A percentile compares a stretch with the other conserved stretches of the same genome.
phyloP scores from a whole-genome alignment of 495 filamentous ascomycete species.

The Penicillium egyptiacum region DNA sequence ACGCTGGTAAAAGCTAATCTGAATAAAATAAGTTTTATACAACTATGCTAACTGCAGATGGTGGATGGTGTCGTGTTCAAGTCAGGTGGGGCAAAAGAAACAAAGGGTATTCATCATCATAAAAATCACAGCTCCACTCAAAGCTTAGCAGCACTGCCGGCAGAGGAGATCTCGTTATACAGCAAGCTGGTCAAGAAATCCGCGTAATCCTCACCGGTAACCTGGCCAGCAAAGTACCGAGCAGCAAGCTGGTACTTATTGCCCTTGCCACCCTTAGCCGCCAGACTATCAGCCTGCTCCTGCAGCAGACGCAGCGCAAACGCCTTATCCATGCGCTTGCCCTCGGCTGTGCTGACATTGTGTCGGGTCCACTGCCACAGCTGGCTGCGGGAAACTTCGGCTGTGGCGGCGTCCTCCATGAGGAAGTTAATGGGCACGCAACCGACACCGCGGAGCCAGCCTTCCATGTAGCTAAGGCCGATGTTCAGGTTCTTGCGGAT shows the following conservation, averaged over 20 bases:
- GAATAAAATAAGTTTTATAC: slow-evolving; percentile 20
- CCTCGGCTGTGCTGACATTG: slow-evolving; percentile 80
- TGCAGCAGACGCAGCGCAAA: slow-evolving; percentile 83
- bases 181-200: slow-evolving; percentile 95
- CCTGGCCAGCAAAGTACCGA: slow-evolving; percentile 88
- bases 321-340: slow-evolving; percentile 88
- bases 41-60: slow-evolving; percentile 24
- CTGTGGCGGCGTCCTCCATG: slow-evolving; percentile 99
- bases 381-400: slow-evolving; percentile 88
- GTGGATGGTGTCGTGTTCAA: neutral
- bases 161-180: slow-evolving; percentile 93
- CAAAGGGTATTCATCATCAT: slow-evolving; percentile 38
- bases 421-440: slow-evolving; percentile 98
- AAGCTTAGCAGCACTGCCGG: slow-evolving; percentile 81
- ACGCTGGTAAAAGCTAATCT: neutral
- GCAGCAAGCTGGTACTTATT: slow-evolving; percentile 91
- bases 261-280: slow-evolving; percentile 74
- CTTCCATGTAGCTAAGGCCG: slow-evolving; percentile 97
- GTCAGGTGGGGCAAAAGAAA: slow-evolving; percentile 5
- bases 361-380: slow-evolving; percentile 97
- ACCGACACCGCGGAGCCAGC: slow-evolving; percentile 90
- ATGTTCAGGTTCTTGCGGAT: slow-evolving; percentile 99
- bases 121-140: slow-evolving; percentile 39
- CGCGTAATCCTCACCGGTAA: slow-evolving; percentile 95
- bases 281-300: slow-evolving; percentile 79